phyloP scores from a whole-genome alignment of 768 basidiomycete species.

The Sarcomyxa edulis region DNA sequence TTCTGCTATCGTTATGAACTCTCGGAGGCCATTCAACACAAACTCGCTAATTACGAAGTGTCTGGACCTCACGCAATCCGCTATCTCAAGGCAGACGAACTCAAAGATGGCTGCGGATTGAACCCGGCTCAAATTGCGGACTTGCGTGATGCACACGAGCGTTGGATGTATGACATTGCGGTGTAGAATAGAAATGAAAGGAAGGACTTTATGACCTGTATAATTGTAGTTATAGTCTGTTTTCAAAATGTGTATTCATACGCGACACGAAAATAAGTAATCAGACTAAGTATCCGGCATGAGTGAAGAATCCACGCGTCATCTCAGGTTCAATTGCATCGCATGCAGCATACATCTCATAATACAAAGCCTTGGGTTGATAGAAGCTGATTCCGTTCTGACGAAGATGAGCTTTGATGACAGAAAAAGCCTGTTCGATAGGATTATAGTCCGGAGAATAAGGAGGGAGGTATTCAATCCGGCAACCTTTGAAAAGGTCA shows the following conservation, averaged over 20 bases:
- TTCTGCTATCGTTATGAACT: background rate
- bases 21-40: background rate
- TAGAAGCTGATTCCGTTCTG: conserved; percentile 6
- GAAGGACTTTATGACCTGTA: too few species aligned
- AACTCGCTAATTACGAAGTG: background rate
- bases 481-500: conserved; percentile 3
- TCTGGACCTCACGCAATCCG: background rate
- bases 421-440: conserved; percentile 16
- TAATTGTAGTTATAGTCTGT: too few species aligned
- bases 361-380: conserved; percentile 12
- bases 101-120: background rate
- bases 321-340: conserved; percentile 13
- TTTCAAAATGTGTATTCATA: too few species aligned
- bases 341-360: conserved; percentile 11
- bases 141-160: conserved; percentile 1
- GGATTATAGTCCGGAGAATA: conserved; percentile 8
- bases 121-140: background rate
- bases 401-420: conserved; percentile 17
- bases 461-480: conserved; percentile 1
- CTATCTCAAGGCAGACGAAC: background rate
- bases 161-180: background rate
- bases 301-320: conserved; percentile 13
- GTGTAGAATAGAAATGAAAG: too few species aligned
- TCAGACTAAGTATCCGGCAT: conserved; percentile 11
- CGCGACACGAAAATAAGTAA: too few species aligned